Conservation (phyloP, 345 rosid species). For the Ricinus communis region DNA sequence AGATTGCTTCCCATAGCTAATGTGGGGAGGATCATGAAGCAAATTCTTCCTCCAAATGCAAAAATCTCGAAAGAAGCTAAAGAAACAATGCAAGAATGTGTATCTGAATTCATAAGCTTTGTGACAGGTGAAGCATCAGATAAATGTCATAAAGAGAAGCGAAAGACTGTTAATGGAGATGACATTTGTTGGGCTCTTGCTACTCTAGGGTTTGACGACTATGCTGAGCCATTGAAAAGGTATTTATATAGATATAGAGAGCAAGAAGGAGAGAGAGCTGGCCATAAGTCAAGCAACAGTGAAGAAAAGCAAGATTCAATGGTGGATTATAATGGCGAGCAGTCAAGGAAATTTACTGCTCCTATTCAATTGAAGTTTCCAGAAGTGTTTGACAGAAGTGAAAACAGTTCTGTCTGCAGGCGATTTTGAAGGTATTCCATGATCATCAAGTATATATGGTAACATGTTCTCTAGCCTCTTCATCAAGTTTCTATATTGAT, state of each 20-base stretch:
- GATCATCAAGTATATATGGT: neutral
- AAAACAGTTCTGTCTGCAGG: neutral
- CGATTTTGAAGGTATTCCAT: constrained; percentile 14
- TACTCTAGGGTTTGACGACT: constrained; percentile 69
- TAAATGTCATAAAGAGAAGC: constrained; percentile 71
- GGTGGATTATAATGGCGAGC: neutral
- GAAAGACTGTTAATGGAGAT: constrained; percentile 68
- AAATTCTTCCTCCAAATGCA: constrained; percentile 61
- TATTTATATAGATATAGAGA: constrained; percentile 52
- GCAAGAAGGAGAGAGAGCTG: constrained; percentile 55
- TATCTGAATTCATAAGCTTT: constrained; percentile 75
- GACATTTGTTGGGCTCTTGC: constrained; percentile 73
- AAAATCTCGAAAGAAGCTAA: constrained; percentile 75
- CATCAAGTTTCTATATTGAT: neutral
- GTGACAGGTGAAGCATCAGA: constrained; percentile 73
- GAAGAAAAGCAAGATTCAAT: constrained; percentile 5
- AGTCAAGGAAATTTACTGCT: neutral
- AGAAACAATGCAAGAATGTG: constrained; percentile 81
- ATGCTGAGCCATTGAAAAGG: constrained; percentile 50
- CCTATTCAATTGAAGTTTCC: constrained; percentile 6
- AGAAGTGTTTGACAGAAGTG: constrained; percentile 2
- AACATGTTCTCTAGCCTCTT: neutral
- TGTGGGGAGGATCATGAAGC: constrained; percentile 76
- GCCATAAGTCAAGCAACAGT: constrained; percentile 27
- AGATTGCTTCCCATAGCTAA: constrained; percentile 69